Conservation (phyloP, 495 filamentous ascomycete species). For the Podospora conica region DNA sequence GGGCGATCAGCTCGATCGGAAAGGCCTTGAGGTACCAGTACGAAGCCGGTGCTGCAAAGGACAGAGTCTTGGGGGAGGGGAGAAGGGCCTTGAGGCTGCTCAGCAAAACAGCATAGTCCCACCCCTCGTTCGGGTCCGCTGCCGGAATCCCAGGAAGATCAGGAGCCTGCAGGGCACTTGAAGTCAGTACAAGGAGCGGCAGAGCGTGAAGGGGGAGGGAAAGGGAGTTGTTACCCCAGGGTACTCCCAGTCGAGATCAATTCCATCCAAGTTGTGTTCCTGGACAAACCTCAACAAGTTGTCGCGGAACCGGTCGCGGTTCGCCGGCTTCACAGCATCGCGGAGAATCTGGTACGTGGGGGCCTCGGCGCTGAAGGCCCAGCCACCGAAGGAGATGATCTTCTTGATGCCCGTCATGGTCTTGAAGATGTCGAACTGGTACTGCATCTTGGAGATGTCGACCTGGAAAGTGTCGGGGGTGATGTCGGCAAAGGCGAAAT, state of each 20-base stretch:
- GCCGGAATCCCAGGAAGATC: constrained; percentile 23
- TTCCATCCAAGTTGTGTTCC: constrained; percentile 24
- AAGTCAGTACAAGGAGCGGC: background rate
- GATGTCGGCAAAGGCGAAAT: constrained; percentile 16
- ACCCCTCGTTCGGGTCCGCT: constrained; percentile 12
- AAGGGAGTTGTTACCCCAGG: constrained; percentile 21
- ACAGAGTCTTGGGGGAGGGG: constrained; percentile 17
- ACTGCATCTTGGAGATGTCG: constrained; percentile 4
- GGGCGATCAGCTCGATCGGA: background rate
- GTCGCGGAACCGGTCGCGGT: constrained; percentile 14
- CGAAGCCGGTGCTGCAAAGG: constrained; percentile 14
- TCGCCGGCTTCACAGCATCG: constrained; percentile 13
- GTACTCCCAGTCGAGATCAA: constrained; percentile 33
- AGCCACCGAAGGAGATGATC: constrained; percentile 30
- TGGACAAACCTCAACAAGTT: constrained; percentile 22
- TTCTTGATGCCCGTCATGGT: constrained; percentile 18
- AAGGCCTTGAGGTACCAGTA: constrained; percentile 11
- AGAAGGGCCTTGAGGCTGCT: constrained; percentile 5
- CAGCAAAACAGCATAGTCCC: constrained; percentile 17
- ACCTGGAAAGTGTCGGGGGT: constrained; percentile 6
- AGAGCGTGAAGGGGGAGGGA: no score
- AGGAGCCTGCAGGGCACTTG: constrained; percentile 6
- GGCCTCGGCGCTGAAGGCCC: constrained; percentile 21
- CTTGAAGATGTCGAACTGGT: constrained; percentile 16
- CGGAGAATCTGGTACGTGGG: constrained; percentile 24